Percentiles rank a stretch among this genome's conserved stretches.
Conservation (phyloP, 108 stramenopile species). For the Stephanodiscus triporus region DNA sequence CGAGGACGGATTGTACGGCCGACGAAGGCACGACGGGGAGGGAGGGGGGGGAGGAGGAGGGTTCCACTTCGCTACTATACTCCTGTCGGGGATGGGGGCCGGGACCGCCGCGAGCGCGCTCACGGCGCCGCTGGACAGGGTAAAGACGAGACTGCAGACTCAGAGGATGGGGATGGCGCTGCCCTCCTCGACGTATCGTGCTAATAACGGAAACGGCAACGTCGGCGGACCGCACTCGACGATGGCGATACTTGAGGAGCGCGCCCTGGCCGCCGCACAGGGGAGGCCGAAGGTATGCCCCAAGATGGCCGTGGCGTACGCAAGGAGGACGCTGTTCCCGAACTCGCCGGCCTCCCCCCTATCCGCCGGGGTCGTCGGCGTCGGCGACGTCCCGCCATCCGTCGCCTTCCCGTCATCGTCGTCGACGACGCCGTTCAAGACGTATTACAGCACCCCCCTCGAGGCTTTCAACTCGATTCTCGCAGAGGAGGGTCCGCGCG, state of each 20-base stretch:
- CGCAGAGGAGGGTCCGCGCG: conserved; percentile 85
- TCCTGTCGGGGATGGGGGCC: conserved; percentile 85
- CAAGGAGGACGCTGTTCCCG: conserved; percentile 34
- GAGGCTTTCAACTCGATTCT: conserved; percentile 85
- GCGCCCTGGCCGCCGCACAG: conserved; percentile 37
- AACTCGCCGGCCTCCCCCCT: background rate
- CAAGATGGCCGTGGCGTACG: conserved; percentile 42
- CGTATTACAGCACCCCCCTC: conserved; percentile 42
- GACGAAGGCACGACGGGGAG: conserved; percentile 4
- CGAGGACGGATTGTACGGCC: conserved; percentile 54
- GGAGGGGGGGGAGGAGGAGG: conserved; percentile 20
- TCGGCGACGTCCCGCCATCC: background rate
- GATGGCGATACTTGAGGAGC: conserved; percentile 22
- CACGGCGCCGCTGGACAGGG: conserved; percentile 96
- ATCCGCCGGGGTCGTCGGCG: background rate
- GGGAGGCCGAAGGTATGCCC: conserved; percentile 38
- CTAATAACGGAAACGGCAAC: background rate
- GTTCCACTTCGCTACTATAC: conserved; percentile 48
- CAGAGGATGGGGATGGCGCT: conserved; percentile 59
- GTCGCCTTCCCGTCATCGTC: background rate
- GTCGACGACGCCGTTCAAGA: conserved; percentile 25
- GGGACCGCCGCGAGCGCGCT: conserved; percentile 88
- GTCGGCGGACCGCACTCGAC: background rate
- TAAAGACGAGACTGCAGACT: conserved; percentile 94
- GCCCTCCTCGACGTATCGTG: conserved; percentile 2